Percentiles rank a stretch among this genome's conserved stretches.
Evolutionary conservation across 768 basidiomycete species (phyloP).

Genomic region (Amanita pallidorosea): DNA sequence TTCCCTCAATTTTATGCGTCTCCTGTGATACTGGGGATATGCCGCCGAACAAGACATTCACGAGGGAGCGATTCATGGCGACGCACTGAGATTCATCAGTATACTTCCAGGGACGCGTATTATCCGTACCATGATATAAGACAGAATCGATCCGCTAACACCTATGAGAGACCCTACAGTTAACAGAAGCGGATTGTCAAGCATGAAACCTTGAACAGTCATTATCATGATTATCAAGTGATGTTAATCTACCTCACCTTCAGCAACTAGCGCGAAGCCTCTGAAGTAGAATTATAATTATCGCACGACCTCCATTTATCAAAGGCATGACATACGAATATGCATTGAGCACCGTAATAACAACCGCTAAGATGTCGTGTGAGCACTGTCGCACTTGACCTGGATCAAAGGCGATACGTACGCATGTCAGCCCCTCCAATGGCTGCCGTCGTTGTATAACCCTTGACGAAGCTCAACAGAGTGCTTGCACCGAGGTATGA

Average conservation of each 20-base stretch:
- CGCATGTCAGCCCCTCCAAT: conserved; percentile 94
- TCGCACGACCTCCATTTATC: neutral
- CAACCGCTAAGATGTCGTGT: conserved; percentile 46
- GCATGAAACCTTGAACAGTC: conserved; percentile 56
- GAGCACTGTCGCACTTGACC: neutral
- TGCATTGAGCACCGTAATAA: conserved; percentile 85
- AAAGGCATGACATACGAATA: conserved; percentile 43
- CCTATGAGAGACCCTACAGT: conserved; percentile 83
- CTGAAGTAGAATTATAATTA: conserved; percentile 11
- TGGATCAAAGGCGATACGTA: conserved; percentile 24
- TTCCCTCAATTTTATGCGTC: conserved; percentile 71
- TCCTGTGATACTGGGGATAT: conserved; percentile 49
- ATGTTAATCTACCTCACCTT: conserved; percentile 30
- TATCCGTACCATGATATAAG: conserved; percentile 73
- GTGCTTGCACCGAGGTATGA: conserved; percentile 69
- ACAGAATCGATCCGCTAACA: conserved; percentile 83
- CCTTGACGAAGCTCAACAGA: conserved; percentile 72
- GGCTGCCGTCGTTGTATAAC: conserved; percentile 82
- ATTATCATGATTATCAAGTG: conserved; percentile 1
- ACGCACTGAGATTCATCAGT: conserved; percentile 47
- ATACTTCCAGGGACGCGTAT: neutral
- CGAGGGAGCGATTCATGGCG: conserved; percentile 82
- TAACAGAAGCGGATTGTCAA: conserved; percentile 76
- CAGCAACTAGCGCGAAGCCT: conserved; percentile 84
- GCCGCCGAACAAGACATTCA: conserved; percentile 86